These are phyloP conservation scores for Mycosphaerella arachidis DNA, from an alignment of 2,329 filamentous ascomycete genomes.

Conservation along the genomic window DNA sequence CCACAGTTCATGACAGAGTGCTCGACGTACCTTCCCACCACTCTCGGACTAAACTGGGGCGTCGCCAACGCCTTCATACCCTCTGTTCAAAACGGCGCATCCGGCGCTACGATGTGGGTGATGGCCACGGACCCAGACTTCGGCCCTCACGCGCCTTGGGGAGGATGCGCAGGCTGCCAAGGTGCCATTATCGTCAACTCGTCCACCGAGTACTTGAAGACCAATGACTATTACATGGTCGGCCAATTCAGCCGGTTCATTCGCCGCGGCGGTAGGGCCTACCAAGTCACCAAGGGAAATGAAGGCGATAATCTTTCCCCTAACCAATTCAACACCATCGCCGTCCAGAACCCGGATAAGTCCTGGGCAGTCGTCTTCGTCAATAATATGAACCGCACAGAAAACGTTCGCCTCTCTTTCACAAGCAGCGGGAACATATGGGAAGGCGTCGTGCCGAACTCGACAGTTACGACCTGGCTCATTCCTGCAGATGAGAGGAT, in stretches of 20 bases:
- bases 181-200: slow-evolving; percentile 72
- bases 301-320: slow-evolving; percentile 6
- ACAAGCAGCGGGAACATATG: slow-evolving; percentile 16
- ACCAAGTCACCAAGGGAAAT: slow-evolving; percentile 18
- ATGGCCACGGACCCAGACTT: slow-evolving; percentile 43
- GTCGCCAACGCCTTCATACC: slow-evolving; percentile 26
- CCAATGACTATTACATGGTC: slow-evolving; percentile 52
- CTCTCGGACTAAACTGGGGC: slow-evolving; percentile 14
- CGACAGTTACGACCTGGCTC: slow-evolving; percentile 19
- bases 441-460: slow-evolving; percentile 20
- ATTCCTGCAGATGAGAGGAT: slow-evolving; percentile 13
- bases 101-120: slow-evolving; percentile 44
- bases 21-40: slow-evolving; percentile 30
- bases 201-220: slow-evolving; percentile 41
- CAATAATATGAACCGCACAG: slow-evolving; percentile 21
- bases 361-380: slow-evolving; percentile 25
- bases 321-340: slow-evolving; percentile 21
- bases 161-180: slow-evolving; percentile 41
- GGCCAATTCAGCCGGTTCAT: slow-evolving; percentile 43
- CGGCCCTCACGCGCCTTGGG: slow-evolving; percentile 42
- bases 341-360: slow-evolving; percentile 22
- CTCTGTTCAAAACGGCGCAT: slow-evolving; percentile 43
- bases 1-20: slow-evolving; percentile 51
- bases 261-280: slow-evolving; percentile 18
- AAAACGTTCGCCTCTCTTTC: slow-evolving; percentile 22